phyloP scores from a whole-genome alignment of 768 basidiomycete genomes.

The Tricholoma bakamatsutake region DNA sequence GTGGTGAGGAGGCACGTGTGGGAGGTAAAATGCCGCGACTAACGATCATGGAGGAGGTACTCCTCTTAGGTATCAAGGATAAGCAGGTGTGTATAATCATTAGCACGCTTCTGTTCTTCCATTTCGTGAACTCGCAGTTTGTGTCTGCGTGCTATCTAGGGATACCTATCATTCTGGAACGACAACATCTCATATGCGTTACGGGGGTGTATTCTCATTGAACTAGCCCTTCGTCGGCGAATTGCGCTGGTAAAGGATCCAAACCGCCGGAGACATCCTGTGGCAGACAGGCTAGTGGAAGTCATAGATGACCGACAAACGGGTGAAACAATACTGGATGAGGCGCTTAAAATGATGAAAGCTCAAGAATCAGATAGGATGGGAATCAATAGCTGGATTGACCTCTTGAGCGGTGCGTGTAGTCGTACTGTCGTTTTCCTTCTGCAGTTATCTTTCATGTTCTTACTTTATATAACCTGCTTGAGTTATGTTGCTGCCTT shows the following conservation, averaged over 20 bases:
- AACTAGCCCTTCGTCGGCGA: slow-evolving; percentile 90
- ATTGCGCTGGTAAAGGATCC: slow-evolving; percentile 90
- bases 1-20: slow-evolving; percentile 51
- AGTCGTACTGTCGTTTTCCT: background rate
- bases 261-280: slow-evolving; percentile 61
- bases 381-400: slow-evolving; percentile 89
- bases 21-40: slow-evolving; percentile 77
- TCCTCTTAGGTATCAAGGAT: slow-evolving; percentile 92
- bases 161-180: slow-evolving; percentile 98
- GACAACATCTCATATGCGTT: slow-evolving; percentile 99
- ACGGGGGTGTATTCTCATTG: slow-evolving; percentile 96
- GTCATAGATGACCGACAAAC: slow-evolving; percentile 91
- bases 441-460: background rate
- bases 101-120: background rate
- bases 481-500: background rate
- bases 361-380: slow-evolving; percentile 65
- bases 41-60: slow-evolving; percentile 96
- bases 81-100: slow-evolving; percentile 62
- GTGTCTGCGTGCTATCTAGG: slow-evolving; percentile 27
- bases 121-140: background rate
- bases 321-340: slow-evolving; percentile 94
- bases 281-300: slow-evolving; percentile 82
- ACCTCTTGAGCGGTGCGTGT: slow-evolving; percentile 82
- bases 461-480: too few relatives aligned
- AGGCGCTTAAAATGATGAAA: slow-evolving; percentile 96